phyloP scores from a whole-genome alignment of 768 basidiomycete genomes.

The Mycena sanguinolenta region DNA sequence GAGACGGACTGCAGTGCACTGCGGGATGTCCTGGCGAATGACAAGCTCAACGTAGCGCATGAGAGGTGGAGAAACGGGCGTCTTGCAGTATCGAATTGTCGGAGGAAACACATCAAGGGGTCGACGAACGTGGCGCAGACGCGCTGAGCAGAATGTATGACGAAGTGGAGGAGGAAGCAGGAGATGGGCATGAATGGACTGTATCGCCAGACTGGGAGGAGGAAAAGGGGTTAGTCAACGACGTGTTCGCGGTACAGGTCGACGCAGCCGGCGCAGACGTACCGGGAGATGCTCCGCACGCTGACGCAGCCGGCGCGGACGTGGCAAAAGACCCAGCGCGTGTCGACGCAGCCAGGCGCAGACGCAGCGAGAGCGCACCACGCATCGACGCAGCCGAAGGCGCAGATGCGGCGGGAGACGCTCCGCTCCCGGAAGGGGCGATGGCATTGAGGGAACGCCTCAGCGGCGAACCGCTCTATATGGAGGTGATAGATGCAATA shows the following conservation, averaged over 20 bases:
- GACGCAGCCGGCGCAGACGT: not conserved
- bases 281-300: too few species aligned
- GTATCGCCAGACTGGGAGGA: conserved; percentile 44
- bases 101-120: conserved; percentile 36
- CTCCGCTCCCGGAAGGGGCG: conserved; percentile 18
- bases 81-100: not conserved
- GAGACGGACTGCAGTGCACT: not conserved
- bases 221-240: conserved; percentile 21
- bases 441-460: too few species aligned
- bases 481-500: conserved; percentile 13
- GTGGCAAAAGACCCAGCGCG: too few species aligned
- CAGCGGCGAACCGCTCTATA: conserved; percentile 9
- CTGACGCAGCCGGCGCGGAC: too few species aligned
- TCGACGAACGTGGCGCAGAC: conserved; percentile 38
- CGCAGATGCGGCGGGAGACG: too few species aligned
- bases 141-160: conserved; percentile 38
- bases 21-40: not conserved
- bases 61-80: not conserved
- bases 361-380: too few species aligned
- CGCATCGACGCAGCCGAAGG: too few species aligned
- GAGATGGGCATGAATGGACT: conserved; percentile 35
- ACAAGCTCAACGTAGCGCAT: not conserved
- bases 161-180: not conserved
- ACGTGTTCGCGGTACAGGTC: conserved; percentile 4
- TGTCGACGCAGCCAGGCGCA: too few species aligned